Conservation (phyloP, 257 asterid species). For the Solanum medicagineum region DNA sequence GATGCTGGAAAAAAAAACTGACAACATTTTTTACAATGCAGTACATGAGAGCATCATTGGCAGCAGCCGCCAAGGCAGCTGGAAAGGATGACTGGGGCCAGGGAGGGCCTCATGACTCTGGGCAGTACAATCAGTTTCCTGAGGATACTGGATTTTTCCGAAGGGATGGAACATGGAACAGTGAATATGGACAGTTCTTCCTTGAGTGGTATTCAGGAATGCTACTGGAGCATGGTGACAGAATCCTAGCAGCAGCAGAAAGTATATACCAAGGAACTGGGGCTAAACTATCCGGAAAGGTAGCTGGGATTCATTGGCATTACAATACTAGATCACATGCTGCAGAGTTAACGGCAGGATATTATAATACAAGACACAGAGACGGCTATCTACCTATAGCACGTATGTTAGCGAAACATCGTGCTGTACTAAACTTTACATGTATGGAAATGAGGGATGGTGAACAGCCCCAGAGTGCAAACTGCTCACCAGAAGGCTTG, state of each 20-base stretch:
- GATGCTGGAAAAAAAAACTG: neutral
- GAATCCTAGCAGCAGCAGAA: conserved; percentile 54
- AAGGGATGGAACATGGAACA: conserved; percentile 73
- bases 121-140: conserved; percentile 68
- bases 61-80: conserved; percentile 58
- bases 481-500: conserved; percentile 84
- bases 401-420: conserved; percentile 57
- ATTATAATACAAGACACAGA: conserved; percentile 61
- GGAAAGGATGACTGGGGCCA: conserved; percentile 69
- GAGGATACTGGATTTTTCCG: conserved; percentile 76
- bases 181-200: conserved; percentile 76
- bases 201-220: conserved; percentile 67
- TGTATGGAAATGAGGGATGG: conserved; percentile 92
- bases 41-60: conserved; percentile 88
- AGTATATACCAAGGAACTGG: conserved; percentile 58
- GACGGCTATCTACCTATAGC: conserved; percentile 88
- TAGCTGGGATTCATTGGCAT: conserved; percentile 94
- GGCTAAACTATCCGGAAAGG: conserved; percentile 73
- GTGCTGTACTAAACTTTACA: conserved; percentile 61
- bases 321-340: conserved; percentile 88
- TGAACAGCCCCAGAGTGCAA: conserved; percentile 63
- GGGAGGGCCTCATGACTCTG: conserved; percentile 82
- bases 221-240: conserved; percentile 78
- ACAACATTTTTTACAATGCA: conserved; percentile 10
- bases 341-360: conserved; percentile 82